Evolutionary conservation across 768 basidiomycete species (phyloP).

Genomic region (Hypholoma sublateritium): DNA sequence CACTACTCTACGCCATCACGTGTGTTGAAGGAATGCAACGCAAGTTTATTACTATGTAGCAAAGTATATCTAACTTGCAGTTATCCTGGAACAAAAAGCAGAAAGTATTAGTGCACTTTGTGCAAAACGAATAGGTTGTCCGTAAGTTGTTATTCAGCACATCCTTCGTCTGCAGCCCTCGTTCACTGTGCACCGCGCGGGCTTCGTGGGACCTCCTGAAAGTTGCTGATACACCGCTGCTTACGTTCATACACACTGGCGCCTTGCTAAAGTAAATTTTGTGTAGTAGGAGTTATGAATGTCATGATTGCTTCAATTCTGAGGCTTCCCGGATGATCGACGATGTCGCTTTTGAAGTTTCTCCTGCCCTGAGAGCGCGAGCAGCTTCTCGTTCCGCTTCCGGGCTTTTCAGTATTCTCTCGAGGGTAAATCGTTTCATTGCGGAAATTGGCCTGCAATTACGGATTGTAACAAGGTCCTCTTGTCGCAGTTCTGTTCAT

Average conservation of each 20-base stretch:
- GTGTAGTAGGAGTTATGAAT: not conserved
- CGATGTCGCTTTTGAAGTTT: constrained; percentile 10
- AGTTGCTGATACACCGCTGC: too few relatives aligned
- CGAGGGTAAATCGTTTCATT: constrained; percentile 72
- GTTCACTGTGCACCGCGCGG: too few relatives aligned
- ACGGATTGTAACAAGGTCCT: constrained; percentile 75
- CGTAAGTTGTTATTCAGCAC: too few relatives aligned
- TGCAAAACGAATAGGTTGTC: too few relatives aligned
- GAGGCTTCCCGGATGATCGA: constrained; percentile 15
- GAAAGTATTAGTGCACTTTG: too few relatives aligned
- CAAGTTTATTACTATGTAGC: too few relatives aligned
- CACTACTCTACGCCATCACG: not conserved
- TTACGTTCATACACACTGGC: too few relatives aligned
- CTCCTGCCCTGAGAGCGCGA: constrained; percentile 25
- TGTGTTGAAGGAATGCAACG: not conserved
- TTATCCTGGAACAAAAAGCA: too few relatives aligned
- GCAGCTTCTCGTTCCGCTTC: constrained; percentile 54
- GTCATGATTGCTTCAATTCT: constrained; percentile 6
- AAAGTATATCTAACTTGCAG: too few relatives aligned
- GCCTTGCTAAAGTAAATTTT: too few relatives aligned
- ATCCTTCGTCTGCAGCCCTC: too few relatives aligned
- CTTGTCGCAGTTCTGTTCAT: constrained; percentile 54
- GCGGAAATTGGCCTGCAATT: constrained; percentile 83
- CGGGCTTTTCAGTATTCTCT: constrained; percentile 67
- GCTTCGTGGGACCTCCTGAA: too few relatives aligned